These are phyloP conservation scores for Staphylotrichum tortipilum DNA, from an alignment of 495 filamentous ascomycete species.

Conservation along the genomic window DNA sequence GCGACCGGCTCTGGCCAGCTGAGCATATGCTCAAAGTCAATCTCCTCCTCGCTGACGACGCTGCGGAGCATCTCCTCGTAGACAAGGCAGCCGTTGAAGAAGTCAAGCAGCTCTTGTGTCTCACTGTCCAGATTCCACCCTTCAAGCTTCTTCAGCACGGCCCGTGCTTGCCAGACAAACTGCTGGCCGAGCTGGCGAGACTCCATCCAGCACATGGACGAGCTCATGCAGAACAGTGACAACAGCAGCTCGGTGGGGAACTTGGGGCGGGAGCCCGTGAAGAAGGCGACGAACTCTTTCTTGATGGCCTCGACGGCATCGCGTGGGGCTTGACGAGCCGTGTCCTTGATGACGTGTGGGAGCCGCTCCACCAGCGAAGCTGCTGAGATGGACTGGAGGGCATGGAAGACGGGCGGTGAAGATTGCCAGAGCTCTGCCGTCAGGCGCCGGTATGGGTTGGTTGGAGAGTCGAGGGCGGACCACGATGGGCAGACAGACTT, in stretches of 20 bases:
- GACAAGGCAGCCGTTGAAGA: constrained; percentile 29
- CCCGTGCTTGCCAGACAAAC: constrained; percentile 22
- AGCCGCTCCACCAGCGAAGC: constrained; percentile 28
- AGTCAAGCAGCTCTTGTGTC: constrained; percentile 18
- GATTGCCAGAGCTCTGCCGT: constrained; percentile 21
- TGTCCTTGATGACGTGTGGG: constrained; percentile 24
- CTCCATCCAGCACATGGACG: constrained; percentile 30
- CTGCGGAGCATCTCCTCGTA: constrained; percentile 31
- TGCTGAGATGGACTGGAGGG: constrained; percentile 25
- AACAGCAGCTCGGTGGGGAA: constrained; percentile 25
- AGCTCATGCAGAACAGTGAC: constrained; percentile 30
- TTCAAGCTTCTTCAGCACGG: constrained; percentile 18
- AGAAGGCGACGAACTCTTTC: constrained; percentile 21
- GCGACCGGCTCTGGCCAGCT: constrained; percentile 24
- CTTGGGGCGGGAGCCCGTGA: background rate
- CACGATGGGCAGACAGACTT: constrained; percentile 28
- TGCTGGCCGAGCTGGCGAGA: constrained; percentile 23
- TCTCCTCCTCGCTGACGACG: constrained; percentile 28
- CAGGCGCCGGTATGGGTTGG: constrained; percentile 24
- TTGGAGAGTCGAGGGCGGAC: constrained; percentile 25
- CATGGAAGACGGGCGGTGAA: constrained; percentile 20
- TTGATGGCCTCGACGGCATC: constrained; percentile 21
- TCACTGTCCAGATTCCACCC: constrained; percentile 8
- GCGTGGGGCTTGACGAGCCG: constrained; percentile 18
- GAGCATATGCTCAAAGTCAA: constrained; percentile 25